Evolutionary conservation across 73 alveolate species (phyloP).

Genomic region (Tetrahymena elliotti): DNA sequence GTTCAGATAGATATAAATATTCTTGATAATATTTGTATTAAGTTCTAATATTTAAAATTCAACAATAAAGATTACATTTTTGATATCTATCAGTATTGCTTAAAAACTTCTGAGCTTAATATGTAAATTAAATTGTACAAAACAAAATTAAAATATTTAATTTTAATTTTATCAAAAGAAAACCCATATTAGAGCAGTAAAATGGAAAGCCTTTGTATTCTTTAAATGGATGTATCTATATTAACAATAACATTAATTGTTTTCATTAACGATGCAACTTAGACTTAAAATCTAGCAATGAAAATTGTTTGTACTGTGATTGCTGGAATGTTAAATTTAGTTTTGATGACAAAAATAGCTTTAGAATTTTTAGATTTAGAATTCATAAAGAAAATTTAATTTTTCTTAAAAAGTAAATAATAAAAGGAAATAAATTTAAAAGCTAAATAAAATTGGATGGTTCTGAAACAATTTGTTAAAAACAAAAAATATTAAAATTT

Average conservation of each 20-base stretch:
- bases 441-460: background rate
- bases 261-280: background rate
- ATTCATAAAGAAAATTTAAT: no score
- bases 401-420: no score
- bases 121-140: background rate
- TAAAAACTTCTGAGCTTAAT: background rate
- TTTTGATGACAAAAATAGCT: background rate
- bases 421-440: no score
- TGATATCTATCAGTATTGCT: background rate
- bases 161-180: background rate
- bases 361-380: background rate
- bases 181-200: background rate
- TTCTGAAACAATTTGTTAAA: background rate
- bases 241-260: background rate
- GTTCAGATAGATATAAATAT: background rate
- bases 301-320: background rate
- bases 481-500: background rate
- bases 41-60: background rate
- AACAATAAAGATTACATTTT: background rate
- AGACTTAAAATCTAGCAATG: no score
- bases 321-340: background rate
- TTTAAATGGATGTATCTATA: background rate
- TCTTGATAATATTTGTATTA: background rate
- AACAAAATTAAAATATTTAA: no score
- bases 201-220: background rate